Evolutionary conservation across 2,329 filamentous ascomycete species (phyloP).

Genomic region (Apiospora sp.): DNA sequence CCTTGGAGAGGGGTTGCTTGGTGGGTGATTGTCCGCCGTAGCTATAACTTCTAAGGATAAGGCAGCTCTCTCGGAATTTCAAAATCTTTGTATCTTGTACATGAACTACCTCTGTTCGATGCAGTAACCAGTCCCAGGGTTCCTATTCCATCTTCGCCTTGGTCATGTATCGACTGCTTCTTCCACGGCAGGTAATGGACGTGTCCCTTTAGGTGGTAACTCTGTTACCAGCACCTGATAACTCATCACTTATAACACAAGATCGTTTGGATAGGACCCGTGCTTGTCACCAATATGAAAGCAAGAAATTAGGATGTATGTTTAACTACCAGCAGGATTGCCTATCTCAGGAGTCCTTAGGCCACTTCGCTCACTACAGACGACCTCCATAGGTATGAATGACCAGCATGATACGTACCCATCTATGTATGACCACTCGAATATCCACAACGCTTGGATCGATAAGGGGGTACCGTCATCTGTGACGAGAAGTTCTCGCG

Average conservation of each 20-base stretch:
- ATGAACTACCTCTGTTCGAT: neutral
- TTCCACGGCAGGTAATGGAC: neutral
- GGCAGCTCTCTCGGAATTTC: neutral
- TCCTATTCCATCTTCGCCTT: neutral
- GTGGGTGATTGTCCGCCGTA: neutral
- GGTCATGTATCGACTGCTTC: neutral
- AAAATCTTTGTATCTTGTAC: neutral
- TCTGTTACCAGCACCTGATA: neutral
- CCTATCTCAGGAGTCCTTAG: neutral
- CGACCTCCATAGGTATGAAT: neutral
- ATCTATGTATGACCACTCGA: neutral
- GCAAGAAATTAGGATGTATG: neutral
- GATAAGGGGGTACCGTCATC: neutral
- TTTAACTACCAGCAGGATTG: neutral
- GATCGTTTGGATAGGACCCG: neutral
- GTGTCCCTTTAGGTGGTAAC: neutral
- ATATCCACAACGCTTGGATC: no score
- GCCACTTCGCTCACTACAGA: no score
- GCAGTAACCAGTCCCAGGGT: neutral
- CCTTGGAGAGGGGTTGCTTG: neutral
- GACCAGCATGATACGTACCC: neutral
- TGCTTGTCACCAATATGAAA: neutral
- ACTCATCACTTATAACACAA: neutral
- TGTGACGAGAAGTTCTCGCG: neutral
- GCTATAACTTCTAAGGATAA: neutral